Base-by-base conservation (phyloP, 805 yeast species). In the Torulaspora microellipsoides region DNA sequence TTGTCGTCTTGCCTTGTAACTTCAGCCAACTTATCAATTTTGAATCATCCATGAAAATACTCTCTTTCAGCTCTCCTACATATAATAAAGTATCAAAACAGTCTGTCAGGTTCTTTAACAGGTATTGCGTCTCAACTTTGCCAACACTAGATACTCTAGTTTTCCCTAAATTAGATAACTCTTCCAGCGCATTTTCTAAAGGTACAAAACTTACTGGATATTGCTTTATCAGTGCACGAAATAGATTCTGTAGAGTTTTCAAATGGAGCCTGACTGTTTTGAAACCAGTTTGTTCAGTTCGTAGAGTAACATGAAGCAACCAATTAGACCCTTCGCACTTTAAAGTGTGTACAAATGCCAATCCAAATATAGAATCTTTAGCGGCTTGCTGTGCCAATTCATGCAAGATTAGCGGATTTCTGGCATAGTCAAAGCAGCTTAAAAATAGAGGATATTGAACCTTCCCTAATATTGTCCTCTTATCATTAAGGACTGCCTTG, bases 401-500 rank as follows among this genome's bases (percentile, higher is more conserved):
- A n/a, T 49, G 36, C 32, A 56, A 34, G 2, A 56, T 47, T 3
- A 44, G 14, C 1, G 55, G 48, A 45, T 68, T 60, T 52, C 71
- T 76, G 11, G 75, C 69, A 48, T 67, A 77, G 54, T 77, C 82
- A 40, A 74, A 53, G 14, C 74, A 69, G 6, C 66, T 65, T 38
- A 73, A 57, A 38, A 56, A 65, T 28, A 58, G 46, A 6, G 51
- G 53, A 9, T 51, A 47, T 49, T 67, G 71, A 17, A 48, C 40
- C 38, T 59, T 66, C 23, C 58, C 55, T 2, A 80, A 51, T 17
- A 77, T 75, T 3, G 85, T 61, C 27, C 83, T 64, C 0, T 67
- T 54, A 49, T 80, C 80, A 8, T 59, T 47, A 2, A 85, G 46
- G 0, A 91, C 62, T 3, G 64, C 66, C 30, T 64, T 57, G 14